Conservation (phyloP, 345 rosid species). For the rapeseed (Brassica napus) region Da-Ae NC_063452.1:1004501-1005000, state of each 20-base stretch:
- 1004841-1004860: neutral
- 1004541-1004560: neutral
- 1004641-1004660: neutral
- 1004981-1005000: neutral
- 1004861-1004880: neutral
- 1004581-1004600: neutral
- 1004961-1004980: neutral
- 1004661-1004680: neutral
- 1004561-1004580: neutral
- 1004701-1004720: neutral
- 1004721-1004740: neutral
- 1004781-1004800: too few species aligned
- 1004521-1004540: neutral
- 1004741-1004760: too few species aligned
- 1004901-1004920: neutral
- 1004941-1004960: conserved; percentile 19
- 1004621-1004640: neutral
- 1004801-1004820: too few species aligned
- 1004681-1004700: neutral
- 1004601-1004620: neutral
- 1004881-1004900: neutral
- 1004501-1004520: too few species aligned
- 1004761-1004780: too few species aligned
- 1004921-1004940: neutral
- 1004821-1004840: too few species aligned